phyloP scores from a whole-genome alignment of 2,329 filamentous ascomycete species.

The Nigrospora osmanthi region DNA sequence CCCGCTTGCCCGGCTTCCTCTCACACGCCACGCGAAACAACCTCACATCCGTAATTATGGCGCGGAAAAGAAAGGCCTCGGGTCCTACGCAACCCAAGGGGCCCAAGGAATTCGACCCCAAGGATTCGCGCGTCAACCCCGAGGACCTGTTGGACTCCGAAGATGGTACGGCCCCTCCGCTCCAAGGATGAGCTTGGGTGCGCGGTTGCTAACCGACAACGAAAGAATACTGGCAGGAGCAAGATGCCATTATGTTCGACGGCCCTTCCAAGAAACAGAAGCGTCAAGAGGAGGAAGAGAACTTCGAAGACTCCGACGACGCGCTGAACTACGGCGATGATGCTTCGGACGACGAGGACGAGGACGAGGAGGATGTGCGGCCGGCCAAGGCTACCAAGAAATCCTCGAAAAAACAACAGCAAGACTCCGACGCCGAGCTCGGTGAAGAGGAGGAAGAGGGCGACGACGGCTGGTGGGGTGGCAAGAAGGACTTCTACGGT shows the following conservation, averaged over 20 bases:
- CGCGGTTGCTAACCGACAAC: neutral
- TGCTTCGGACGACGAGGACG: conserved; percentile 28
- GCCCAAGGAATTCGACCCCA: conserved; percentile 45
- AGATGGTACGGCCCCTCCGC: conserved; percentile 35
- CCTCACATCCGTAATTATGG: conserved; percentile 32
- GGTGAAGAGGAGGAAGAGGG: conserved; percentile 47
- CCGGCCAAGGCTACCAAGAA: conserved; percentile 26
- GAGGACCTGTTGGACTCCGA: conserved; percentile 89
- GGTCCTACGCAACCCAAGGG: conserved; percentile 35
- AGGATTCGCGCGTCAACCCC: conserved; percentile 54
- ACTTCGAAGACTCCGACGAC: conserved; percentile 52
- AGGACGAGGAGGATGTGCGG: conserved; percentile 37
- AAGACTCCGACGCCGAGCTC: conserved; percentile 27
- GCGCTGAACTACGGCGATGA: conserved; percentile 45
- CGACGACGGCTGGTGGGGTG: conserved; percentile 75
- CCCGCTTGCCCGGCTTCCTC: neutral
- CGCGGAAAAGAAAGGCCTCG: conserved; percentile 64
- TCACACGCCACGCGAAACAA: neutral
- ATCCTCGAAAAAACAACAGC: conserved; percentile 10
- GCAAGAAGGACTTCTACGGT: conserved; percentile 87
- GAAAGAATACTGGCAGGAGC: conserved; percentile 72
- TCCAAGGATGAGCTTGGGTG: too few relatives aligned
- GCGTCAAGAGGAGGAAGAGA: conserved; percentile 60
- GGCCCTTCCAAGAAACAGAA: conserved; percentile 74
- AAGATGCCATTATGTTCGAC: conserved; percentile 80